Conservation (phyloP, 2,329 filamentous ascomycete genomes). For the Paecilomyces niveus region DNA sequence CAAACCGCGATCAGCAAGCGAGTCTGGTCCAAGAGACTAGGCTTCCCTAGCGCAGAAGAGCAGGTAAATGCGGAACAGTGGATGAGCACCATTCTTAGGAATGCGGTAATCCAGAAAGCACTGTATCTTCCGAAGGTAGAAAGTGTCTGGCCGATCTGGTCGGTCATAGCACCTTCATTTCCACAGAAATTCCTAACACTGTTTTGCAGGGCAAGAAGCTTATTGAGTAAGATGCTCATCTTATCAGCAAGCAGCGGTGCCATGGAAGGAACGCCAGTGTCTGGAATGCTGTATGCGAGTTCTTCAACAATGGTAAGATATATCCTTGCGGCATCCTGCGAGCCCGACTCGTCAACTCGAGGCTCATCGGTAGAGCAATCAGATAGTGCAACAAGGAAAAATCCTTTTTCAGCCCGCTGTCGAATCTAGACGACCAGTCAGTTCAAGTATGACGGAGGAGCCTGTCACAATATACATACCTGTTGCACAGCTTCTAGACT, state of each 20-base stretch:
- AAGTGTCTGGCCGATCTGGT: conserved; percentile 10
- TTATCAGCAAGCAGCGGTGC: conserved; percentile 31
- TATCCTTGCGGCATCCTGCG: conserved; percentile 26
- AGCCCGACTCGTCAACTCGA: conserved; percentile 7
- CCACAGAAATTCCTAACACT: conserved; percentile 13
- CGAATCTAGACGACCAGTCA: conserved; percentile 23
- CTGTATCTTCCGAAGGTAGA: conserved; percentile 23
- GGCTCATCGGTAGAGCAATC: conserved; percentile 13
- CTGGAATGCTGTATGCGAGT: conserved; percentile 29
- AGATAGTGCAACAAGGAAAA: conserved; percentile 29
- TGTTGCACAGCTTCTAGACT: conserved; percentile 29
- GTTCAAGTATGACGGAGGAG: conserved; percentile 7
- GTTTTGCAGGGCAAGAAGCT: conserved; percentile 23
- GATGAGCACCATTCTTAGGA: conserved; percentile 33
- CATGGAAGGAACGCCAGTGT: conserved; percentile 23
- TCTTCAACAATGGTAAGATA: conserved; percentile 34
- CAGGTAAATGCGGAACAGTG: conserved; percentile 31
- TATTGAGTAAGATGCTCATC: conserved; percentile 32
- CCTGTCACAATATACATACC: conserved; percentile 14
- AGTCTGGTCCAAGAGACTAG: conserved; percentile 24
- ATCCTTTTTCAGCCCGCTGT: conserved; percentile 33
- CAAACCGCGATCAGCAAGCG: conserved; percentile 32
- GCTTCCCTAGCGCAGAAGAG: conserved; percentile 15
- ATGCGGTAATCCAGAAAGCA: conserved; percentile 34
- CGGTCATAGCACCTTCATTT: conserved; percentile 8